phyloP scores from a whole-genome alignment of 2,329 filamentous ascomycete genomes.

The Diaporthe amygdali region DNA sequence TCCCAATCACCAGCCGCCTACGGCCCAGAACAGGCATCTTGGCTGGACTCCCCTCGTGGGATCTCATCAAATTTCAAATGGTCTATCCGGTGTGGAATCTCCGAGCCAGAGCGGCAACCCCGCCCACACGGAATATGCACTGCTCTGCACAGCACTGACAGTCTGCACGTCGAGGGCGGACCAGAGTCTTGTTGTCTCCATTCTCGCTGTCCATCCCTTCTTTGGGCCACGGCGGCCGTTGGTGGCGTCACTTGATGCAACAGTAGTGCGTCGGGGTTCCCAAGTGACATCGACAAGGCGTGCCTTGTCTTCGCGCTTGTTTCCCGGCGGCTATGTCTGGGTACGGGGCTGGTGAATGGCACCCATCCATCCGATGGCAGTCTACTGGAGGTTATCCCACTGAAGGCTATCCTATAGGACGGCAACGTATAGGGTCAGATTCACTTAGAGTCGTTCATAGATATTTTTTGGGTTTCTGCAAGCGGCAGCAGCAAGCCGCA shows the following conservation, averaged over 20 bases:
- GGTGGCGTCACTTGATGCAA: neutral
- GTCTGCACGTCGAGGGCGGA: neutral
- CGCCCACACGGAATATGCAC: neutral
- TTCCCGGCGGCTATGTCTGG: neutral
- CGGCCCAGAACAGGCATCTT: neutral
- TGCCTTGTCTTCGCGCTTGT: neutral
- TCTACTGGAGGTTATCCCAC: no score
- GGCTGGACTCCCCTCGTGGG: neutral
- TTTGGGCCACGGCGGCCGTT: neutral
- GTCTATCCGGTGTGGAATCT: neutral
- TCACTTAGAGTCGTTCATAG: no score
- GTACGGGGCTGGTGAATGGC: neutral
- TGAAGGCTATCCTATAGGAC: no score
- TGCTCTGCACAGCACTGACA: neutral
- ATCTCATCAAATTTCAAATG: slow-evolving; percentile 6
- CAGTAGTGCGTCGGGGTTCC: neutral
- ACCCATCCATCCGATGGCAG: no score
- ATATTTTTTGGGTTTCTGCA: no score
- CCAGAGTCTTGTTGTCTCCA: neutral
- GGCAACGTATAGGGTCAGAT: no score
- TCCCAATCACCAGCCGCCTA: slow-evolving; percentile 16
- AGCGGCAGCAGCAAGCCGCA: no score
- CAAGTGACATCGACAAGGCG: neutral
- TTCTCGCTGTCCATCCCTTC: neutral
- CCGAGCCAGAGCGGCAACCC: neutral